Percentiles rank a stretch among this genome's conserved stretches.
Evolutionary conservation across 108 stramenopile species (phyloP).

Genomic region (Halocafeteria seosinensis): DNA sequence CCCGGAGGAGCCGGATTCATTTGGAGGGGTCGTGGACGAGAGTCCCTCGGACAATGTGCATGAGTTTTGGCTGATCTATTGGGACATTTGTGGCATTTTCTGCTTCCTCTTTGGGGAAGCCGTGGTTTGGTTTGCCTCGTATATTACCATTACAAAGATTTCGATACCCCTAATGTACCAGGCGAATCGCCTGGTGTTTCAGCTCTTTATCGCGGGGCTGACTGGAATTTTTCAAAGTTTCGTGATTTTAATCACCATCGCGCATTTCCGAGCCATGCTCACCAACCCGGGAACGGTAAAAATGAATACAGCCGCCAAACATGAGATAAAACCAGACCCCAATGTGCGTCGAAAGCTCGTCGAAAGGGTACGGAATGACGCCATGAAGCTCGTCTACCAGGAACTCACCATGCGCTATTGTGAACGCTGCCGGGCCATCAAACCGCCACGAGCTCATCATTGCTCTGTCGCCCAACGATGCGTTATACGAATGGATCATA

Average conservation of each 20-base stretch:
- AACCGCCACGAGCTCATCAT: not conserved
- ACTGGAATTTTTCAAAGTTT: not conserved
- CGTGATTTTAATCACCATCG: not conserved
- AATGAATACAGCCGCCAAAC: not conserved
- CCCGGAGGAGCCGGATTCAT: no score
- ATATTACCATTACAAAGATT: not conserved
- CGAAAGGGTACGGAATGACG: not conserved
- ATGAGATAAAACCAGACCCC: not conserved
- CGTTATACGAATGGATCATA: slow-evolving; percentile 17
- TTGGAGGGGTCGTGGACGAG: no score
- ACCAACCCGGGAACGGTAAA: not conserved
- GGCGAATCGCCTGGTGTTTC: not conserved
- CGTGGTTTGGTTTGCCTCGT: not conserved
- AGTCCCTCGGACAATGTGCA: no score
- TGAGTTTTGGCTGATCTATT: not conserved
- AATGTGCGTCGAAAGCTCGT: not conserved
- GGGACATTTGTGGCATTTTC: not conserved
- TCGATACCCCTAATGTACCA: not conserved
- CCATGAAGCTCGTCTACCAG: not conserved
- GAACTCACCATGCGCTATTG: not conserved
- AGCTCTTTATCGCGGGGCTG: not conserved
- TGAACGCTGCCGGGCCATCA: not conserved
- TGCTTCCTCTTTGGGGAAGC: not conserved
- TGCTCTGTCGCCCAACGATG: not conserved
- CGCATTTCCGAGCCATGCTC: not conserved